Base-by-base conservation (phyloP, 352 stramenopile species). In the Pythium rishiriense region DNA sequence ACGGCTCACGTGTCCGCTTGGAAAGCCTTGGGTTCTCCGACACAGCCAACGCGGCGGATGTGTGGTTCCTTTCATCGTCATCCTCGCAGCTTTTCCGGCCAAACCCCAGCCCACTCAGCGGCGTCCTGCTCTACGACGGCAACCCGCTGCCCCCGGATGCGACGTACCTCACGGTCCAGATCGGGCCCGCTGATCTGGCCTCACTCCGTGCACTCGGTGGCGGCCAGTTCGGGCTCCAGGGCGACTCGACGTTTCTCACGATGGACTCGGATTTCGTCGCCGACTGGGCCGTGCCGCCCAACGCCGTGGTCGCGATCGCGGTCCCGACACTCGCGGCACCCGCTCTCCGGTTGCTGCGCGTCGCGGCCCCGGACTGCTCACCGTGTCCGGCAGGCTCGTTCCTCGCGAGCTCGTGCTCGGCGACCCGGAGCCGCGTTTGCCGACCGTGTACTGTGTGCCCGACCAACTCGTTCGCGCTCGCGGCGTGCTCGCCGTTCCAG, bases 161-260 rank as follows among this genome's bases (percentile, higher is more conserved):
- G 10, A 91, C 83, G 6, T 88, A 86, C 60, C 49, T 92, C 22
- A 85, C 74, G 4, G 56, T 94, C 9, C 72, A 76, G n/a, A 39
- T 94, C 4, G 69, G 81, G 14, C 25, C 56, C 1, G 3, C n/a
- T 1, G 83, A 91, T 26, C n/a, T 83, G 21, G 61, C 68, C 7
- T 62, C 58, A 17, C 58, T 94, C 8, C 55, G 61, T 7, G 21
- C 19, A 15, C 52, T 86, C 33, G 83, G 79, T 14, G 71, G 73
- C n/a, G 77, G 78, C 4, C 69, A 79, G 37, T 73, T 91, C 47
- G 83, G 83, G 3, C 52, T 85, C n/a, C 53, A 72, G 28, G 37
- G 56, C 17, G 60, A 65, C 9, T 82, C 66, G 42, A 93, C 84
- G 25, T 90, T 87, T 45, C 49, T 90, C 8, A 64, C 74, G 9